A percentile compares a stretch with the other conserved stretches of the same genome.
These are phyloP conservation scores for Firmiana major DNA, from an alignment of 345 rosid species.

Conservation along the genomic window DNA sequence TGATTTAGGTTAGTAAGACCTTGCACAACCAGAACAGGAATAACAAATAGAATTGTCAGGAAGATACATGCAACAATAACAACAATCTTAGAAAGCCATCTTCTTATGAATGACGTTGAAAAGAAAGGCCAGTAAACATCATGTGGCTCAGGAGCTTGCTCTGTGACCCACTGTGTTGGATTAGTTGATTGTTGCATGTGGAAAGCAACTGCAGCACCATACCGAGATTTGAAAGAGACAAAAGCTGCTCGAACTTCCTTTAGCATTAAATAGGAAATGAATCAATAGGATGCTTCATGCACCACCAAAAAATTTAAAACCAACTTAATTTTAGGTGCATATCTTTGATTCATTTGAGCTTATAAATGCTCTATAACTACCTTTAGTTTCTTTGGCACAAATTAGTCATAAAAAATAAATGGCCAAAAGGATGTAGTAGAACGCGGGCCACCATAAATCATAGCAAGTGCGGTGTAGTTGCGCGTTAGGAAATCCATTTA, in stretches of 20 bases:
- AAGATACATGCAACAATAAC: slow-evolving; percentile 65
- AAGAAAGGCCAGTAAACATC: slow-evolving; percentile 98
- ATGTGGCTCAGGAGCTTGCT: slow-evolving; percentile 82
- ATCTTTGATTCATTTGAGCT: background rate
- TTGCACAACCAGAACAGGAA: slow-evolving; percentile 90
- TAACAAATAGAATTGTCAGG: slow-evolving; percentile 75
- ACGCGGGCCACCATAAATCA: background rate
- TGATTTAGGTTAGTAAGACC: slow-evolving; percentile 86
- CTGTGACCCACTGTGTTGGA: slow-evolving; percentile 84
- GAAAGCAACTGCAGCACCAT: slow-evolving; percentile 73
- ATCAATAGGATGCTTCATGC: slow-evolving; percentile 5
- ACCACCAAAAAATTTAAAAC: background rate
- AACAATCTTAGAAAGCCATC: slow-evolving; percentile 76
- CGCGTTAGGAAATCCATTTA: too few relatives aligned
- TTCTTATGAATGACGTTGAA: slow-evolving; percentile 74
- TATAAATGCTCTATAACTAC: background rate
- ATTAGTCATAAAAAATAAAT: background rate
- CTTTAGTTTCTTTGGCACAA: background rate
- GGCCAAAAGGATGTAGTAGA: background rate
- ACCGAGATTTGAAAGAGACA: slow-evolving; percentile 89
- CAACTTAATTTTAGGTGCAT: background rate
- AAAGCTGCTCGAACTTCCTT: slow-evolving; percentile 95
- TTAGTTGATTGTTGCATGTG: slow-evolving; percentile 75
- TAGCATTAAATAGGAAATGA: slow-evolving; percentile 22
- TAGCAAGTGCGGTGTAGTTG: background rate